Evolutionary conservation across 352 stramenopile genomes (phyloP).

Genomic region (Phytophthora citrophthora): DNA sequence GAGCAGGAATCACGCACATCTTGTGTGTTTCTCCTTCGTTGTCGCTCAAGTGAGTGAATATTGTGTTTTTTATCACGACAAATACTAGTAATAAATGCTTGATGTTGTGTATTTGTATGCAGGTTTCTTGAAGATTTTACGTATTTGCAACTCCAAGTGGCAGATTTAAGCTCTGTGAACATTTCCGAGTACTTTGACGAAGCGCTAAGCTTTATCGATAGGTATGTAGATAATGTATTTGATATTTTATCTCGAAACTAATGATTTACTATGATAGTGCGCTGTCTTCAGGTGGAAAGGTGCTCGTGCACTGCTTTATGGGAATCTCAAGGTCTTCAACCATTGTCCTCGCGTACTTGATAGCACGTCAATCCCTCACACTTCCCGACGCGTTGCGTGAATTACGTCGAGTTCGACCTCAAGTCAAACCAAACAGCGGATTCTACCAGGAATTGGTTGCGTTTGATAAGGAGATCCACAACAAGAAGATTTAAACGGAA

Average conservation of each 20-base stretch:
- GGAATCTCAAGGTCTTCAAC: constrained; percentile 72
- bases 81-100: background rate
- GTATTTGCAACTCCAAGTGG: constrained; percentile 61
- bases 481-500: background rate
- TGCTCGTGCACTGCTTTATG: constrained; percentile 83
- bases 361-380: constrained; percentile 41
- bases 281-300: constrained; percentile 44
- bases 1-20: constrained; percentile 59
- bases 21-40: constrained; percentile 59
- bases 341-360: constrained; percentile 72
- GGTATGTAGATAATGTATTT: constrained; percentile 20
- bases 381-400: constrained; percentile 49
- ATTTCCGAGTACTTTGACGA: constrained; percentile 58
- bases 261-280: constrained; percentile 29
- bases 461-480: constrained; percentile 38
- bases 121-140: constrained; percentile 59
- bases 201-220: constrained; percentile 68
- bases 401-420: constrained; percentile 54
- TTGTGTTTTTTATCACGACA: background rate
- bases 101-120: background rate
- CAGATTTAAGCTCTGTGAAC: constrained; percentile 42
- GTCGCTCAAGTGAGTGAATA: constrained; percentile 41
- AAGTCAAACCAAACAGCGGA: constrained; percentile 69
- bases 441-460: constrained; percentile 61
- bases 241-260: background rate